Percentiles rank a stretch among this genome's conserved stretches.
These are phyloP conservation scores for Coffea humblotiana DNA, from an alignment of 305 asterid species.

Conservation along the genomic window DNA sequence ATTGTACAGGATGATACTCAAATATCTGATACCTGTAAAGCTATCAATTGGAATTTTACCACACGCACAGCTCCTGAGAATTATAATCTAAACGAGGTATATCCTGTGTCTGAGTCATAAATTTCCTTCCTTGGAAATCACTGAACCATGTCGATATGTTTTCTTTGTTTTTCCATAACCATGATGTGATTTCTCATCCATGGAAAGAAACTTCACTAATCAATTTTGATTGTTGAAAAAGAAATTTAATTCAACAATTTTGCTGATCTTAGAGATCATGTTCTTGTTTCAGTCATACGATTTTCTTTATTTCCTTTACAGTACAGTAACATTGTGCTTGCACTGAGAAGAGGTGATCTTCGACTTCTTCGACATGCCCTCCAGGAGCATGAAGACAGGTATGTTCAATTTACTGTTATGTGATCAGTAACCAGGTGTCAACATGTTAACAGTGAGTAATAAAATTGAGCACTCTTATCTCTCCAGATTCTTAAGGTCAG, in stretches of 20 bases:
- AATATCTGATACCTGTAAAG: constrained; percentile 91
- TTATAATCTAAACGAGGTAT: constrained; percentile 85
- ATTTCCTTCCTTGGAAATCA: constrained; percentile 1
- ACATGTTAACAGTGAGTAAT: neutral
- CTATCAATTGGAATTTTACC: constrained; percentile 91
- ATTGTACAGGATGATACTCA: constrained; percentile 75
- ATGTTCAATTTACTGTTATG: constrained; percentile 19
- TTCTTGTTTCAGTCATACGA: neutral
- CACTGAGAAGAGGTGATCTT: constrained; percentile 94
- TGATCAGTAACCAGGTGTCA: neutral
- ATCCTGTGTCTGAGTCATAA: constrained; percentile 16
- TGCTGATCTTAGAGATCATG: neutral
- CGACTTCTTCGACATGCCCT: constrained; percentile 84
- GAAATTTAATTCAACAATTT: neutral
- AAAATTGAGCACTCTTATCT: constrained; percentile 5
- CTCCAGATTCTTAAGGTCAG: constrained; percentile 86
- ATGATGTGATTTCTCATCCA: neutral
- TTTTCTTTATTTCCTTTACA: constrained; percentile 32
- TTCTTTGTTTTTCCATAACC: neutral
- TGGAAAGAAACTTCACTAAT: neutral
- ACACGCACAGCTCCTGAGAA: constrained; percentile 52
- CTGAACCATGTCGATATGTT: neutral
- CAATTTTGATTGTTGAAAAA: neutral
- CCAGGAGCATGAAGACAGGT: constrained; percentile 91
- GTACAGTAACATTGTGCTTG: constrained; percentile 78